Percentiles rank a stretch among this genome's conserved stretches.
phyloP scores from a whole-genome alignment of 164 flowering plant genomes.

The Dillenia suffruticosa region DNA sequence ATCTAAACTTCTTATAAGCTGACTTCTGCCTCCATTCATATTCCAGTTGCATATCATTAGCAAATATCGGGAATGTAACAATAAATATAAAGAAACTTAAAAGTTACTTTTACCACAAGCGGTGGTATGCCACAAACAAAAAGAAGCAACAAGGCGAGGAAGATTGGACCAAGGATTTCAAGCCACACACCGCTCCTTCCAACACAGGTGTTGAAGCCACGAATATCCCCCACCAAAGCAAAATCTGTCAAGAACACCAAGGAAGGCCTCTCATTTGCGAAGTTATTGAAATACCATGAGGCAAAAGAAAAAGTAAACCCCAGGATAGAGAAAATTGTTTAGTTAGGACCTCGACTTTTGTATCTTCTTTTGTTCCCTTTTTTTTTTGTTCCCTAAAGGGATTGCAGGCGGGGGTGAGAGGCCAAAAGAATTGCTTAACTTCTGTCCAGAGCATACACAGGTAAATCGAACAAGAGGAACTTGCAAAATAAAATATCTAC shows the following conservation, averaged over 20 bases:
- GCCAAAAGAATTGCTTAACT: too few species aligned
- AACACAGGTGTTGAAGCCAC: conserved; percentile 75
- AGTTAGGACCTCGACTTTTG: too few species aligned
- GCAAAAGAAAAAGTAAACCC: too few species aligned
- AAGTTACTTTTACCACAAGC: conserved; percentile 67
- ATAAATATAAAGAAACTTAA: background rate
- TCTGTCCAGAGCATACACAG: too few species aligned
- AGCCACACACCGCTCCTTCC: conserved; percentile 87
- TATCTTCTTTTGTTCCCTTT: too few species aligned
- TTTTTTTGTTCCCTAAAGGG: too few species aligned
- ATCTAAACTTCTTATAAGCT: conserved; percentile 77
- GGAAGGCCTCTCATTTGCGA: too few species aligned
- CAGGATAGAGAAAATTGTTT: too few species aligned
- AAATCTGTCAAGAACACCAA: conserved; percentile 40
- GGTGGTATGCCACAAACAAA: conserved; percentile 93
- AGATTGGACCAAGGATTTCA: conserved; percentile 75
- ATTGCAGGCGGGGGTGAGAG: too few species aligned
- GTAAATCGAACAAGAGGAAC: too few species aligned
- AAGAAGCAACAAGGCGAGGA: conserved; percentile 82
- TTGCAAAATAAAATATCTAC: too few species aligned
- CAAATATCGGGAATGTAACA: background rate
- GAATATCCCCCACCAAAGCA: conserved; percentile 98
- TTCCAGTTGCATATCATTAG: conserved; percentile 9
- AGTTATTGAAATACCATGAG: too few species aligned
- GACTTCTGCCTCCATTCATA: conserved; percentile 55